phyloP scores from a whole-genome alignment of 1,139 yeast species.

The Diutina pseudorugosa region DNA sequence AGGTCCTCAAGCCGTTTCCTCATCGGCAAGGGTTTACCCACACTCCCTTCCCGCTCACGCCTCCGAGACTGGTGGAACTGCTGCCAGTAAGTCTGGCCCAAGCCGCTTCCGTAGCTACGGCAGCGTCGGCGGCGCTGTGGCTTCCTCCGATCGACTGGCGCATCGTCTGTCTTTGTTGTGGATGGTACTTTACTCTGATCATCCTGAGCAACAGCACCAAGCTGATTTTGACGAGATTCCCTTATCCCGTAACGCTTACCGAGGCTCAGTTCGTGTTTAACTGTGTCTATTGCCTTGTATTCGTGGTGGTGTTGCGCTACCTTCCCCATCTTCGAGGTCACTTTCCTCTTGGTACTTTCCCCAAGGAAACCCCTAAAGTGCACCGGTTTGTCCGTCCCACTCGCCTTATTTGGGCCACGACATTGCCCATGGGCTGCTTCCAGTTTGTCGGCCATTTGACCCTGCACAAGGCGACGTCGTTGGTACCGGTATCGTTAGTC shows the following conservation, averaged over 20 bases:
- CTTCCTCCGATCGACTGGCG: slow-evolving; percentile 19
- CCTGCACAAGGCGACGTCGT: slow-evolving; percentile 77
- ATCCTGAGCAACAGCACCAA: slow-evolving; percentile 75
- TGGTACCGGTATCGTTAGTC: slow-evolving; percentile 82
- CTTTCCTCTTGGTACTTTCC: slow-evolving; percentile 53
- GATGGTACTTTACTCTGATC: slow-evolving; percentile 79
- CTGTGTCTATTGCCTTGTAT: slow-evolving; percentile 34
- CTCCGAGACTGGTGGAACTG: slow-evolving; percentile 11
- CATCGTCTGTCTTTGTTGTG: slow-evolving; percentile 36
- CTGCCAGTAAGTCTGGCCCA: slow-evolving; percentile 21
- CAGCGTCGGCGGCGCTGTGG: slow-evolving; percentile 5
- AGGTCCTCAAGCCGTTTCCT: slow-evolving; percentile 9
- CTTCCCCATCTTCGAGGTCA: slow-evolving; percentile 6
- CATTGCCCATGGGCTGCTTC: slow-evolving; percentile 87
- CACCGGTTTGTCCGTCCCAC: slow-evolving; percentile 40
- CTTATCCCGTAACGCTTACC: slow-evolving; percentile 75
- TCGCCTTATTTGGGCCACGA: slow-evolving; percentile 43
- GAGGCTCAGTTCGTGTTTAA: slow-evolving; percentile 74
- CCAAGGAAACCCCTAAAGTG: slow-evolving; percentile 16
- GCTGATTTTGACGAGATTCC: slow-evolving; percentile 52
- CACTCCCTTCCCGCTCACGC: slow-evolving; percentile 4
- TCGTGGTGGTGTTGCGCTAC: slow-evolving; percentile 12
- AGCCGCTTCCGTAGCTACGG: not conserved
- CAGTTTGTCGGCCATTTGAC: slow-evolving; percentile 87
- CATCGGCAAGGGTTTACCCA: slow-evolving; percentile 6